phyloP scores from a whole-genome alignment of 129 eudicot species.

The Chrysanthemum seticuspe region DNA sequence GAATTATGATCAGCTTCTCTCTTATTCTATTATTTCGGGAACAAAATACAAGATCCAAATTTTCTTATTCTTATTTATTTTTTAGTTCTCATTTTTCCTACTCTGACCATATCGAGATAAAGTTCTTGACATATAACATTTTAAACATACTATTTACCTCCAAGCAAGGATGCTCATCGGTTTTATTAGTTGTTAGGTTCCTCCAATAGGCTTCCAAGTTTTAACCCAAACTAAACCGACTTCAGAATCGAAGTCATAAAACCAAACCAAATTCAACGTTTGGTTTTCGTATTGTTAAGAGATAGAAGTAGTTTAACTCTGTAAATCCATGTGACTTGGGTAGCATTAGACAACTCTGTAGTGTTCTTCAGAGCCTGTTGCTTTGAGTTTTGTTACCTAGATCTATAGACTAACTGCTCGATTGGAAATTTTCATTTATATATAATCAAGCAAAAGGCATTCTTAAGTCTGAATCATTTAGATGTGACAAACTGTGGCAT shows the following conservation, averaged over 20 bases:
- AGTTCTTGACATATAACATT: background rate
- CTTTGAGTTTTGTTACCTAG: background rate
- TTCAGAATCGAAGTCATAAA: too few species aligned
- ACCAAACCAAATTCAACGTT: too few species aligned
- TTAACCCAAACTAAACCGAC: too few species aligned
- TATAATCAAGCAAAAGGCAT: background rate
- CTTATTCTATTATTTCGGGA: too few species aligned
- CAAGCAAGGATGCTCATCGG: background rate
- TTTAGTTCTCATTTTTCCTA: slow-evolving; percentile 7
- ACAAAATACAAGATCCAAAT: too few species aligned
- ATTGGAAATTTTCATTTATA: background rate
- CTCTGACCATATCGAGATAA: background rate
- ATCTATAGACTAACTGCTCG: background rate
- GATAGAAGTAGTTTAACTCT: too few species aligned
- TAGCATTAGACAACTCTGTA: too few species aligned
- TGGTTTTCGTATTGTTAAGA: too few species aligned
- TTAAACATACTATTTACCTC: background rate
- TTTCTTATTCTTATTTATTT: background rate
- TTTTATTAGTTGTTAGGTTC: too few species aligned
- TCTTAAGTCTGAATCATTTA: background rate
- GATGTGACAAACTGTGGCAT: too few species aligned
- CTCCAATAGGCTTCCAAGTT: too few species aligned
- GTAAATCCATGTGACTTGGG: too few species aligned
- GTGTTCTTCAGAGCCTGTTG: background rate
- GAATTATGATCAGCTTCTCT: background rate